Evolutionary conservation across 257 asterid species (phyloP).

Genomic region (Ligustrum vulgare): DNA sequence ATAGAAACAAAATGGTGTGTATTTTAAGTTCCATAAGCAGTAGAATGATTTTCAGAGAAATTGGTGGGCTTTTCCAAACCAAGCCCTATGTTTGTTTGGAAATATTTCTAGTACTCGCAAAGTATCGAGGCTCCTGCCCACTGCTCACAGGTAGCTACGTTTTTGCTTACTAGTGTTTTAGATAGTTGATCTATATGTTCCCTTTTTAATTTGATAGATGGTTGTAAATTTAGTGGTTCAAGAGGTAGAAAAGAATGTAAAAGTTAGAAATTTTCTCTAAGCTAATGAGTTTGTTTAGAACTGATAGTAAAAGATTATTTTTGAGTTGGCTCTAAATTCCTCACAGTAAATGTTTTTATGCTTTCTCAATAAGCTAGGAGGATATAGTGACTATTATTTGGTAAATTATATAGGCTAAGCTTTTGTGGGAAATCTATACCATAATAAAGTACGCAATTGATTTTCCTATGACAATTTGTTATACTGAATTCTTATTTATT

Average conservation of each 20-base stretch:
- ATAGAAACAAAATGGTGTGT: no score
- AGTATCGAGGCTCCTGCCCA: not conserved
- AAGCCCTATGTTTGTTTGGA: no score
- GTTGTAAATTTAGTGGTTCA: not conserved
- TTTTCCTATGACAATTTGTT: not conserved
- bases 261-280: not conserved
- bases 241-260: not conserved
- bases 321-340: not conserved
- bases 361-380: not conserved
- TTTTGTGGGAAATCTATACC: not conserved
- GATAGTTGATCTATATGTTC: not conserved
- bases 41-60: no score
- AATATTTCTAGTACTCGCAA: no score
- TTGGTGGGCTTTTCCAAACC: no score
- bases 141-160: constrained; percentile 17
- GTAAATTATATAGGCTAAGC: not conserved
- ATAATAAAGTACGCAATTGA: not conserved
- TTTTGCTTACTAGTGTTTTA: not conserved
- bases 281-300: not conserved
- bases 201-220: not conserved
- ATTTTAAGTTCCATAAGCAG: no score
- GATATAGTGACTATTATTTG: not conserved
- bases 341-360: not conserved
- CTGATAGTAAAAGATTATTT: not conserved
- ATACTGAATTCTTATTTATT: not conserved